A percentile compares a stretch with the other conserved stretches of the same genome.
Conservation (phyloP, 768 basidiomycete species). For the Russula sp. region DNA sequence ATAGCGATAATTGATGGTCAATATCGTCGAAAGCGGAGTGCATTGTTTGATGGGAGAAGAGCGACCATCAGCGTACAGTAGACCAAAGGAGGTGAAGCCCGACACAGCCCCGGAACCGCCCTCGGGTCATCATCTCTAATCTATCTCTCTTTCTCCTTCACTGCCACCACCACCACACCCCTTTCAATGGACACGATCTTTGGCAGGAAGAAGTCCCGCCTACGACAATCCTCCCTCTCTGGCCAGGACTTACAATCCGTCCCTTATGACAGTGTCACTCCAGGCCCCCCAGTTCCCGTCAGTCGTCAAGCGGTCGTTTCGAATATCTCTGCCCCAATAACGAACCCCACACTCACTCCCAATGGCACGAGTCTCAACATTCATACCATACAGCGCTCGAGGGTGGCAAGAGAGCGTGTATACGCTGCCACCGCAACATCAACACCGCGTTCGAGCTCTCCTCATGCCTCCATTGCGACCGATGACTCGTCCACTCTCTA, state of each 20-base stretch:
- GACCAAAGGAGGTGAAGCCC: no score
- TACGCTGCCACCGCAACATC: constrained; percentile 43
- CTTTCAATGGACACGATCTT: constrained; percentile 61
- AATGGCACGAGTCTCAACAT: constrained; percentile 72
- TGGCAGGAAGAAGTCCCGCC: constrained; percentile 53
- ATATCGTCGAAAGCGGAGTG: constrained; percentile 4
- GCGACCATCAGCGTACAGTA: background rate
- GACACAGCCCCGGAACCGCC: background rate
- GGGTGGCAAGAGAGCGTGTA: constrained; percentile 53
- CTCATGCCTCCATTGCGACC: constrained; percentile 49
- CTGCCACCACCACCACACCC: background rate
- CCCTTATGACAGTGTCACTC: constrained; percentile 66
- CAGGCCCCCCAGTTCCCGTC: constrained; percentile 59
- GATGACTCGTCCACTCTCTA: constrained; percentile 59
- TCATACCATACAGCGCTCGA: constrained; percentile 50
- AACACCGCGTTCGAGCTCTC: constrained; percentile 48
- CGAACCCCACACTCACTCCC: constrained; percentile 73
- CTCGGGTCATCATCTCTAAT: background rate
- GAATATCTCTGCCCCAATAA: constrained; percentile 75
- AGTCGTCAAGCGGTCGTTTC: constrained; percentile 34
- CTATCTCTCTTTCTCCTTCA: background rate
- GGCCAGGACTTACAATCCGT: constrained; percentile 61
- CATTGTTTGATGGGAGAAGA: constrained; percentile 1
- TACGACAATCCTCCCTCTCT: constrained; percentile 61
- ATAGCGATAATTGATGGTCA: constrained; percentile 3